Evolutionary conservation across 2,329 filamentous ascomycete species (phyloP), one percentile per base, ranked within the genome.

Genomic region (Metarhizium anisopliae): DNA sequence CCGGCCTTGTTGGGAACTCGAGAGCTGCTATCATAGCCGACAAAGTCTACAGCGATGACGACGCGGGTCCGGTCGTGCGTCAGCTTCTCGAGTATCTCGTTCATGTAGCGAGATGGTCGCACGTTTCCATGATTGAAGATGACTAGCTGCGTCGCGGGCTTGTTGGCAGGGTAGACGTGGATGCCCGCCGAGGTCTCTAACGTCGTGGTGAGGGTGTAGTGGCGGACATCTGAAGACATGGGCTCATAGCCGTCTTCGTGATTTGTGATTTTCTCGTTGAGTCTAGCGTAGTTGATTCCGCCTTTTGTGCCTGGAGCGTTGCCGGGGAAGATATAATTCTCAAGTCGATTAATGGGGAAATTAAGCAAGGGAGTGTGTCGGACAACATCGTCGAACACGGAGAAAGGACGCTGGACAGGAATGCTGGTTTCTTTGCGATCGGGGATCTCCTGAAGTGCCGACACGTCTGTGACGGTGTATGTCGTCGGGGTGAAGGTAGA

Each of bases 11-110:
- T 47, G n/a, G 18, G 36, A 47, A 53, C 40, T 6, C 29, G 16
- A 5, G 52, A 53, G 40, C 52, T 53, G n/a, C 29, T 13, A 29
- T 53, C 52, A 25, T 53, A 53, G 20, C 52, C 52, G 6, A 53
- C 52, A 53, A 53, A 53, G 25, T 53, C 52, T 16, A 11, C 10
- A 14, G 20, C 52, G 35, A 53, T 53, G 52, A 53, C 52, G 42
- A 14, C 40, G 18, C 40, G 16, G 13, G 40, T 47, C 3, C 38
- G 52, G 25, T 32, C 6, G 6, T 30, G 6, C 6, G 25, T 36
- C 38, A 53, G 29, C 14, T 18, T 47, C 18, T 47, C 38, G 18
- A 47, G 40, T 6, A 47, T 7, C 35, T 29, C 2, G 50, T 42
- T 52, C 32, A 52, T 2, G 40, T 53, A 47, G 7, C 51, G 51